Evolutionary conservation across 1,139 yeast species (phyloP), one percentile per base, ranked within the genome.

Genomic region (Geotrichum bryndzae): DNA sequence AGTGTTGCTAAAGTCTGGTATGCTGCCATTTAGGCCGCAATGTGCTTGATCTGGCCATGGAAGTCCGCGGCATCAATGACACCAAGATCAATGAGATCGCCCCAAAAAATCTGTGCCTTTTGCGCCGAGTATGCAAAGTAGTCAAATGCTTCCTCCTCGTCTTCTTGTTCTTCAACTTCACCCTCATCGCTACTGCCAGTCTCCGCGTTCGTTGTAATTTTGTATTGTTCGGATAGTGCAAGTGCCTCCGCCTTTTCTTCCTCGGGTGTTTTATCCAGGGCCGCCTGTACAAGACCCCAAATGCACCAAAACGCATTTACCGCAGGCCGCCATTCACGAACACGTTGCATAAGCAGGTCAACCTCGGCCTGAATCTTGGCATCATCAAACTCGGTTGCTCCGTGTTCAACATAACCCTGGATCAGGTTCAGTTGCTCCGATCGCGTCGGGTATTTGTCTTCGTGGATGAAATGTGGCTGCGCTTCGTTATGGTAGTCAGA

Each of bases 211-310:
- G 52, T 65, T 66, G 22, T 67, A 67, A 27, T 65, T 48, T 65
- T 66, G 66, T 74, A 74, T 22, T 75, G 76, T 51, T 66, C 64
- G 25, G 65, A 66, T 22, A 50, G 25, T 48, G 68, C 70, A 53
- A 63, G 59, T 33, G 70, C 66, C 56, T 73, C 72, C 35, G 76
- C 67, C 38, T 61, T 58, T 52, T 62, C 59, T 45, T 68, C 67
- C 4, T 64, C 69, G 52, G 68, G 64, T 8, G 63, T 67, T 7
- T 67, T 70, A 57, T 74, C 76, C 6, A 68, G 63, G 3, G 74
- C 76, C 3, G 79, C 76, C 74, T 89, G 96, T 54, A 94, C 83
- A 61, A 94, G 80, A 0, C 96, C 98, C 99, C 99, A 94, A 33
- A 91, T 72, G 33, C 88, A 82, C 99, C 99, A 94, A 71, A 82